phyloP scores from a whole-genome alignment of 345 rosid genomes.

The Eucalyptus erythrocorys region DNA sequence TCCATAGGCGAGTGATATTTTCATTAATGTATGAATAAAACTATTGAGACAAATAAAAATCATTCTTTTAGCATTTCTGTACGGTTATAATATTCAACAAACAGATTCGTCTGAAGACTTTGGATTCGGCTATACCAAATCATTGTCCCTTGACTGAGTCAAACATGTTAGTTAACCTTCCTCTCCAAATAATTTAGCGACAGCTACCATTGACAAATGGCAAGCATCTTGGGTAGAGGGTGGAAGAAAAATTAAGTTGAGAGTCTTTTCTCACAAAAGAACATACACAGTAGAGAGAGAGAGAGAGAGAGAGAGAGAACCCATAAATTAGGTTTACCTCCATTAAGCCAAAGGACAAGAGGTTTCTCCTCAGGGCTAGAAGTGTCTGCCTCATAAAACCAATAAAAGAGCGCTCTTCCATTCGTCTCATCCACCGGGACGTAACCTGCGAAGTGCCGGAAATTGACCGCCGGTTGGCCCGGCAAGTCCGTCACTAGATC shows the following conservation, averaged over 20 bases:
- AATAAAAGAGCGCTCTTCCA: constrained; percentile 72
- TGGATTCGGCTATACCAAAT: neutral
- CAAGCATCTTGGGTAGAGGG: neutral
- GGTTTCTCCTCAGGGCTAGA: constrained; percentile 50
- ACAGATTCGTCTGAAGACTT: neutral
- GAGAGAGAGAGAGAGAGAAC: neutral
- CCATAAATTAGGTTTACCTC: constrained; percentile 36
- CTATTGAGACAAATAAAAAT: neutral
- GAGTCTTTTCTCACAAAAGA: neutral
- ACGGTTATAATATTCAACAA: neutral
- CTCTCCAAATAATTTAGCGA: neutral
- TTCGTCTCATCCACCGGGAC: constrained; percentile 44
- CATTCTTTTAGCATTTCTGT: neutral
- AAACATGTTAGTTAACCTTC: neutral
- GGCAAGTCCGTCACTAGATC: constrained; percentile 59
- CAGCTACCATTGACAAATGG: neutral
- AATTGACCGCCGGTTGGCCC: constrained; percentile 48
- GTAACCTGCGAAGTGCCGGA: constrained; percentile 77
- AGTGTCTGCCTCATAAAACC: constrained; percentile 69
- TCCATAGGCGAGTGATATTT: neutral
- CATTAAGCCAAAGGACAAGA: constrained; percentile 89
- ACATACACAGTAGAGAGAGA: neutral
- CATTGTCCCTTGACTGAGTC: neutral
- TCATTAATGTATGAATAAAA: neutral
- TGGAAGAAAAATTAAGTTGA: neutral